These are phyloP conservation scores for Chaetomium olivaceum DNA, from an alignment of 2,329 filamentous ascomycete genomes.

Conservation along the genomic window DNA sequence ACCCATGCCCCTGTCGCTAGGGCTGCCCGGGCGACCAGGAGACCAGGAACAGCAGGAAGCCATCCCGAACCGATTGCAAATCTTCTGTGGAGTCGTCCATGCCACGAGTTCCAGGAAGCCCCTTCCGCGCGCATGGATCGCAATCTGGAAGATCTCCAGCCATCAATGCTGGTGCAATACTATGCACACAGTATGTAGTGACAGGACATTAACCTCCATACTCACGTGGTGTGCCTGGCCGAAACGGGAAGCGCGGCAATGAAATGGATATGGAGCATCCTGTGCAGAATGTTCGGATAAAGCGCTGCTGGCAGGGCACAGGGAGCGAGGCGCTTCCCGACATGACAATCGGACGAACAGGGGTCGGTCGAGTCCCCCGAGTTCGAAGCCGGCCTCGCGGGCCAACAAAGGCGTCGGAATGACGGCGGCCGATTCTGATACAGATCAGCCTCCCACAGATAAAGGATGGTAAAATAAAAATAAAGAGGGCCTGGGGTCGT, in stretches of 20 bases:
- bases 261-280: not conserved
- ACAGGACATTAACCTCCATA: not conserved
- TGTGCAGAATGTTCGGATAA: slow-evolving; percentile 8
- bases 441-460: slow-evolving; percentile 4
- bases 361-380: not conserved
- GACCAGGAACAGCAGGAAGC: not conserved
- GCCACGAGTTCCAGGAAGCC: slow-evolving; percentile 9
- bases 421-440: slow-evolving; percentile 18
- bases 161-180: slow-evolving; percentile 15
- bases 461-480: not conserved
- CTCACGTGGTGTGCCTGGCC: not conserved
- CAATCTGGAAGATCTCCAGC: slow-evolving; percentile 10
- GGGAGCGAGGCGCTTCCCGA: slow-evolving; percentile 7
- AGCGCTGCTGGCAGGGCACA: not conserved
- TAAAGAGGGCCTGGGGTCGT: not conserved
- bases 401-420: slow-evolving; percentile 13
- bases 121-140: slow-evolving; percentile 19
- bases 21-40: slow-evolving; percentile 6
- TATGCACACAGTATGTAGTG: no score
- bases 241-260: not conserved
- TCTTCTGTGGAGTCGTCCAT: slow-evolving; percentile 17
- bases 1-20: slow-evolving; percentile 5
- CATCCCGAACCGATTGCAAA: slow-evolving; percentile 9
- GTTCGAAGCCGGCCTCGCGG: not conserved
- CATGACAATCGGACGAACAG: slow-evolving; percentile 3